Evolutionary conservation across 176 grass and related monocot species (phyloP).

Genomic region (Pontederia paniculata): DNA sequence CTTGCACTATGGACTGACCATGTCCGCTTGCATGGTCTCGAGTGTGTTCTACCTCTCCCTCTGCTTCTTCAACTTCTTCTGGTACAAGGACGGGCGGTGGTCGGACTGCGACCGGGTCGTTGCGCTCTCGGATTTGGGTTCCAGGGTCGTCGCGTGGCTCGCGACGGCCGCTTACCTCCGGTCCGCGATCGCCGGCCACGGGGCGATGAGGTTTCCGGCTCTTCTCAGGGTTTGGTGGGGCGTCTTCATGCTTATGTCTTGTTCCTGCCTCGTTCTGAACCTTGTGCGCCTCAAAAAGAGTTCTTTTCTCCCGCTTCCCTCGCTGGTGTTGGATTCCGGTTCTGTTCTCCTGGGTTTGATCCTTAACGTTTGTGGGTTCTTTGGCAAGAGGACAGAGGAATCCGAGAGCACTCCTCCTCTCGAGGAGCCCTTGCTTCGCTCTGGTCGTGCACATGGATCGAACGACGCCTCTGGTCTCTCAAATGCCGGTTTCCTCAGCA

Average conservation of each 20-base stretch:
- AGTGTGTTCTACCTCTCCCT: conserved; percentile 18
- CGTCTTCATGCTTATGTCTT: conserved; percentile 46
- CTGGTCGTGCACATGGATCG: background rate
- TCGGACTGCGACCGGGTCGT: conserved; percentile 23
- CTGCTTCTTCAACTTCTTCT: conserved; percentile 21
- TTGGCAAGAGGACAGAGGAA: conserved; percentile 11
- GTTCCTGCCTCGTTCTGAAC: conserved; percentile 18
- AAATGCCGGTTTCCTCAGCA: conserved; percentile 51
- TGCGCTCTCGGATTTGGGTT: conserved; percentile 21
- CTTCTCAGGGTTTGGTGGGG: conserved; percentile 52
- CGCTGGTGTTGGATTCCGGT: conserved; percentile 44
- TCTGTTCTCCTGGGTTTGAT: conserved; percentile 15
- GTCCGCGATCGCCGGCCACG: conserved; percentile 18
- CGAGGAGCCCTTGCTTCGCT: conserved; percentile 52
- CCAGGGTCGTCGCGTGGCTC: conserved; percentile 41
- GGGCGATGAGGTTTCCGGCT: conserved; percentile 35
- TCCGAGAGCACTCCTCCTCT: conserved; percentile 4
- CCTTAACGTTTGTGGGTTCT: conserved; percentile 32
- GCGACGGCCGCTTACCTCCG: conserved; percentile 44
- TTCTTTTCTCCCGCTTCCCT: background rate
- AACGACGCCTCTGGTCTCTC: conserved; percentile 26
- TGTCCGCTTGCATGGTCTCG: conserved; percentile 21
- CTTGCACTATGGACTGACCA: conserved; percentile 16
- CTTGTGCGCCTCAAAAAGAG: background rate
- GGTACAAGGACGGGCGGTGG: background rate